A percentile compares a stretch with the other conserved stretches of the same genome.
Evolutionary conservation across 2,329 filamentous ascomycete genomes (phyloP).

Genomic region (Ceratocystis destructans): DNA sequence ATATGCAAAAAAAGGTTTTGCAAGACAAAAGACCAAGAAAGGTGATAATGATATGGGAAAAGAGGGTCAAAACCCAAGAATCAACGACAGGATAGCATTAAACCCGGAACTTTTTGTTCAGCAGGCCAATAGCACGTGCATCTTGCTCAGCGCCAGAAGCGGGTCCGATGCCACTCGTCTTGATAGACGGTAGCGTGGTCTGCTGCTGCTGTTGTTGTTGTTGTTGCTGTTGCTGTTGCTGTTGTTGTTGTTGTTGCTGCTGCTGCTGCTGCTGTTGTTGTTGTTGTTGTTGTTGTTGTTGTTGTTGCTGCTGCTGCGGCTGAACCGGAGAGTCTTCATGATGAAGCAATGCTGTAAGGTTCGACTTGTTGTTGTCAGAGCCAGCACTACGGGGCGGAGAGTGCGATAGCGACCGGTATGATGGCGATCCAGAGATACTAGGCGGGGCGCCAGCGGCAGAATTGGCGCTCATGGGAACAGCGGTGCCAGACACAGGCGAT

Average conservation of each 20-base stretch:
- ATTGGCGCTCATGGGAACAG: constrained; percentile 27
- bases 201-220: constrained; percentile 24
- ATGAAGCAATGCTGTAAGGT: constrained; percentile 39
- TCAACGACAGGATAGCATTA: constrained; percentile 19
- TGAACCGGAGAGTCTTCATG: constrained; percentile 35
- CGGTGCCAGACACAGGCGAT: constrained; percentile 30
- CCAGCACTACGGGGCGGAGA: constrained; percentile 14
- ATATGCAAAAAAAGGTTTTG: background rate
- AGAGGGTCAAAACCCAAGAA: background rate
- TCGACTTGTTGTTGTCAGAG: constrained; percentile 31
- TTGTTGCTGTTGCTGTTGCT: too few species aligned
- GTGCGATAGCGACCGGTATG: constrained; percentile 16
- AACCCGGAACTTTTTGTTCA: constrained; percentile 45
- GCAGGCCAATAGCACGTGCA: constrained; percentile 48
- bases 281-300: too few species aligned
- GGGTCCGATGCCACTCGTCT: constrained; percentile 29
- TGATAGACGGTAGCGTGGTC: constrained; percentile 32
- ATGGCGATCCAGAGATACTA: constrained; percentile 19
- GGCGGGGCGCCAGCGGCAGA: background rate
- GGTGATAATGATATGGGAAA: background rate
- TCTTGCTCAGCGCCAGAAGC: constrained; percentile 42
- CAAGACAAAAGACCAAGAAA: background rate
- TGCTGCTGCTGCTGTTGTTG: too few species aligned
- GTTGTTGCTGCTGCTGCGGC: too few species aligned
- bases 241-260: too few species aligned